Evolutionary conservation across 1,284 basidiomycete genomes (phyloP).

Genomic region (Cryptococcus floricola): DNA sequence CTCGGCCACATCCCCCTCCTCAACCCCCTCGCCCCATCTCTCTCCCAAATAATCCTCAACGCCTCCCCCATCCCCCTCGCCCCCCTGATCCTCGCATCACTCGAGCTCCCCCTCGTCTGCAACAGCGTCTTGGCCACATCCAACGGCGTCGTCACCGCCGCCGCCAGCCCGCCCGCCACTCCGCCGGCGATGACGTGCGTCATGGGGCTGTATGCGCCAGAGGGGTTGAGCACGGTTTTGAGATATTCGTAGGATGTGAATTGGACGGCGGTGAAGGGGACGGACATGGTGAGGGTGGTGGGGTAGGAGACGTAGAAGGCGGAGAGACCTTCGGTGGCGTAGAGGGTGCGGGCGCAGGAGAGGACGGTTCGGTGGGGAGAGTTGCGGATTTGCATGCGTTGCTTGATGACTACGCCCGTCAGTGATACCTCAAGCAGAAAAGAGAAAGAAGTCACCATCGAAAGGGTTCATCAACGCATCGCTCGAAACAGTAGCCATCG

Average conservation of each 20-base stretch:
- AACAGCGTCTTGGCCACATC: conserved; percentile 89
- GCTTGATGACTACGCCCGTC: conserved; percentile 77
- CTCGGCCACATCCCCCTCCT: conserved; percentile 83
- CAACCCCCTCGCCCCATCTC: conserved; percentile 84
- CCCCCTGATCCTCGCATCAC: conserved; percentile 76
- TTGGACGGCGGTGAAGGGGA: conserved; percentile 97
- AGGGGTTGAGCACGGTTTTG: conserved; percentile 82
- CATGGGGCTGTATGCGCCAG: conserved; percentile 78
- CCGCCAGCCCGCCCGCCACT: conserved; percentile 87
- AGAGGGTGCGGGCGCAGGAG: conserved; percentile 74
- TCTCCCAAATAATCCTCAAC: conserved; percentile 76
- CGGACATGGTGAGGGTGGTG: conserved; percentile 92
- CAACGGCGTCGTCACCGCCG: conserved; percentile 90
- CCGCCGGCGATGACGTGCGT: conserved; percentile 91
- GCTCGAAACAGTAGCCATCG: conserved; percentile 87
- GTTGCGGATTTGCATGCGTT: conserved; percentile 95
- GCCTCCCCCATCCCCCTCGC: conserved; percentile 85
- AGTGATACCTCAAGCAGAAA: background rate
- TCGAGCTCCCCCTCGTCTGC: conserved; percentile 84
- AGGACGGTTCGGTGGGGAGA: conserved; percentile 82
- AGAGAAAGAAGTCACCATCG: conserved; percentile 66
- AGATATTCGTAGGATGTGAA: conserved; percentile 95
- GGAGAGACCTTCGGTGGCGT: conserved; percentile 74
- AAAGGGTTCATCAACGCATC: conserved; percentile 99
- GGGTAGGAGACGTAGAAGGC: conserved; percentile 99